Evolutionary conservation across 2,329 filamentous ascomycete genomes (phyloP), one percentile per base, ranked within the genome.

Genomic region (Stylonectria norvegica): DNA sequence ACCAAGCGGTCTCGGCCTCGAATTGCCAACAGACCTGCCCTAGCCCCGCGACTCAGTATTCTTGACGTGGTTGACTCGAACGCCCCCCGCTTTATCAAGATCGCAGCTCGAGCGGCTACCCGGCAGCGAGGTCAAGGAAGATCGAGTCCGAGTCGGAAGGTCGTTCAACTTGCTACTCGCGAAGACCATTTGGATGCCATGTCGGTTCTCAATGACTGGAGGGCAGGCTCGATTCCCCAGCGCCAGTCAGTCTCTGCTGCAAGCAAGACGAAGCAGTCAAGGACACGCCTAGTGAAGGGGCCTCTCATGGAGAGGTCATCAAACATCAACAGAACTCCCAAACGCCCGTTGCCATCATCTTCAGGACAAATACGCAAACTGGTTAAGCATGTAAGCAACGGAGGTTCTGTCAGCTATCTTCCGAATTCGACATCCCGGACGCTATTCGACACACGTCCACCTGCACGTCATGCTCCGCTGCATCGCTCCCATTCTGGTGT

Each of bases 161-260:
- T 65, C n/a, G 79, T 85, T 44, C 70, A 72, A 40, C 64, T 85
- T n/a, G 78, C 76, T 16, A 80, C 70, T 20, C 72, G 78, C n/a
- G 65, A 67, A 48, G 81, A 84, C 52, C 78, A 81, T 43, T 47
- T 78, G 14, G 80, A 83, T 55, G 79, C 71, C 2, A 62, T 71
- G 8, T 68, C 68, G 6, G 66, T 76, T 8, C 60, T 85, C 16
- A 63, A 67, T 25, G 64, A 73, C 36, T 85, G 81, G 81, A 76
- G 64, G 51, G 59, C 56, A n/a, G 77, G 76, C 4, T 67, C 61
- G 14, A 78, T 79, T 12, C 62, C 63, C 20, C 73, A 71, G 32
- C 66, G 65, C 19, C 43, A 43, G 20, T 58, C 60, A 4, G 62
- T 68, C 9, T 59, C 61, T 20, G 43, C 48, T 18, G 53, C 55